Evolutionary conservation across 768 basidiomycete genomes (phyloP).

Genomic region (Trametes cingulata): DNA sequence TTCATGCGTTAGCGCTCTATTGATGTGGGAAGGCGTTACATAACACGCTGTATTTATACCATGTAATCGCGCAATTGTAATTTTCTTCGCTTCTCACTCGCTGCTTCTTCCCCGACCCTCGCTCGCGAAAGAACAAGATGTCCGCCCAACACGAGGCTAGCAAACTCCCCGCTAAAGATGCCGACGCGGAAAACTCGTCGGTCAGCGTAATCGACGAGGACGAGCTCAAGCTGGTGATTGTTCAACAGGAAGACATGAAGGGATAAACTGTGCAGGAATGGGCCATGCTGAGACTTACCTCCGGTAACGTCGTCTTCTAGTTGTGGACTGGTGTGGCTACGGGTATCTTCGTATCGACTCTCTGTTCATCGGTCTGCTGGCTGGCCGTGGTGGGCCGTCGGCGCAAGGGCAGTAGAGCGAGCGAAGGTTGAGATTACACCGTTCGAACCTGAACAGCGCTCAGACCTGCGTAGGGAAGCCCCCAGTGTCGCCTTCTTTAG

Average conservation of each 20-base stretch:
- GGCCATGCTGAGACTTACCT: slow-evolving; percentile 41
- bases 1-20: not conserved
- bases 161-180: slow-evolving; percentile 12
- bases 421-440: slow-evolving; percentile 93
- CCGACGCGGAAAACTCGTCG: slow-evolving; percentile 31
- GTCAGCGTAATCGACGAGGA: slow-evolving; percentile 41
- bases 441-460: slow-evolving; percentile 97
- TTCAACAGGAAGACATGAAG: slow-evolving; percentile 29
- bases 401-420: slow-evolving; percentile 32
- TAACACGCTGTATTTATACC: slow-evolving; percentile 29
- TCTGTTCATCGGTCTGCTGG: slow-evolving; percentile 30
- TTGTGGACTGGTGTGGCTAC: slow-evolving; percentile 81
- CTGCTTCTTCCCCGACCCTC: not conserved
- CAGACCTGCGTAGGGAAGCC: slow-evolving; percentile 98
- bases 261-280: slow-evolving; percentile 29
- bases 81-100: not conserved
- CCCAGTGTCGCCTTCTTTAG: slow-evolving; percentile 61
- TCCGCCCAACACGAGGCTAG: slow-evolving; percentile 16
- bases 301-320: slow-evolving; percentile 75
- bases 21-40: slow-evolving; percentile 23
- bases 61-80: slow-evolving; percentile 6
- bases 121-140: slow-evolving; percentile 16
- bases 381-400: slow-evolving; percentile 28
- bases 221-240: slow-evolving; percentile 59
- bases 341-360: slow-evolving; percentile 69